Conservation (phyloP, 2,329 filamentous ascomycete species). For the Claviceps sp. region DNA sequence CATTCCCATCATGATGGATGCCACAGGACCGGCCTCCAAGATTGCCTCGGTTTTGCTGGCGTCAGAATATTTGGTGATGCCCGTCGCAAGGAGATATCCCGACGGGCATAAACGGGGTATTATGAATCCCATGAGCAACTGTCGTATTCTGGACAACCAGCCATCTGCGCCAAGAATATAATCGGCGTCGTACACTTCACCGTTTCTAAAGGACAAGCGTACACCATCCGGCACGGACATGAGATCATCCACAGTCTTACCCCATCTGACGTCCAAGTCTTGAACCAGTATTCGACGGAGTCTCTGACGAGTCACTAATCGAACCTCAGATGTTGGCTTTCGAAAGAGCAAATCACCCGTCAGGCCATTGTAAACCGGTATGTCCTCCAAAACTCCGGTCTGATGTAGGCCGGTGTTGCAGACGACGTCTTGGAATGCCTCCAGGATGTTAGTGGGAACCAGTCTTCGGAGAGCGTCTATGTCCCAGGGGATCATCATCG, state of each 20-base stretch:
- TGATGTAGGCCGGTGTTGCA: slow-evolving; percentile 20
- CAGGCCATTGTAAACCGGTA: slow-evolving; percentile 20
- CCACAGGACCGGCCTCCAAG: slow-evolving; percentile 17
- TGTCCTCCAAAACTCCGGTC: slow-evolving; percentile 14
- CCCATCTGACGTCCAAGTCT: slow-evolving; percentile 21
- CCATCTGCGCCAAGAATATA: slow-evolving; percentile 21
- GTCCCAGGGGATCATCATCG: slow-evolving; percentile 27
- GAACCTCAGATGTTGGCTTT: slow-evolving; percentile 18
- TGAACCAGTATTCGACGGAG: slow-evolving; percentile 19
- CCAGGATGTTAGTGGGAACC: slow-evolving; percentile 19
- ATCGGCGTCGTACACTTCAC: slow-evolving; percentile 8
- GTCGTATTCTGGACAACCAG: slow-evolving; percentile 16
- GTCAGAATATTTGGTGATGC: slow-evolving; percentile 14
- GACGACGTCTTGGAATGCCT: slow-evolving; percentile 16
- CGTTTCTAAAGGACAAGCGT: slow-evolving; percentile 13
- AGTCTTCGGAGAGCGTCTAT: slow-evolving; percentile 21
- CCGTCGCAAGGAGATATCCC: slow-evolving; percentile 17
- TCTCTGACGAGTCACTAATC: slow-evolving; percentile 22
- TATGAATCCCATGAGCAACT: slow-evolving; percentile 16
- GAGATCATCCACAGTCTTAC: slow-evolving; percentile 10
- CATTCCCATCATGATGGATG: slow-evolving; percentile 17
- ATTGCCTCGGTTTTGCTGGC: slow-evolving; percentile 14
- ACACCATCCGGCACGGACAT: slow-evolving; percentile 6
- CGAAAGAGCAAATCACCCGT: slow-evolving; percentile 23
- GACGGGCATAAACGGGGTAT: slow-evolving; percentile 13